Conservation (phyloP, 2,329 filamentous ascomycete species). For the Aspergillus aculeatinus region DNA sequence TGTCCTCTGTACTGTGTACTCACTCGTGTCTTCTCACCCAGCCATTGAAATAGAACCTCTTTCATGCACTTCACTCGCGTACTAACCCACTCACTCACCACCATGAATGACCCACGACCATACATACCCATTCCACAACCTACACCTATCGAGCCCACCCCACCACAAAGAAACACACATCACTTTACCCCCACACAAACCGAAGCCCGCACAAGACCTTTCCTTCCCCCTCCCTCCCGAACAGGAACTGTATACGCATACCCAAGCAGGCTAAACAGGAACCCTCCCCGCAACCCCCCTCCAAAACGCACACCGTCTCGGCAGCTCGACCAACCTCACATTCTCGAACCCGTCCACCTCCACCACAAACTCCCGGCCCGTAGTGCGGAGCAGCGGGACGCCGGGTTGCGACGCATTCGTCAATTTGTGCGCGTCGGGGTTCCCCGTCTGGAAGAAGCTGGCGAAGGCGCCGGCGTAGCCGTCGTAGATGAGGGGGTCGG, state of each 20-base stretch:
- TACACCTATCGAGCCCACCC: too few relatives aligned
- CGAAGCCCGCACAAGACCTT: too few relatives aligned
- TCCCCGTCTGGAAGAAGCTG: slow-evolving; percentile 59
- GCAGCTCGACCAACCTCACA: slow-evolving; percentile 40
- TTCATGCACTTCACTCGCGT: not conserved
- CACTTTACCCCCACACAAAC: not conserved
- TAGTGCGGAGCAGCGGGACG: slow-evolving; percentile 46
- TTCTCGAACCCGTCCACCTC: slow-evolving; percentile 46
- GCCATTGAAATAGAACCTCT: too few relatives aligned
- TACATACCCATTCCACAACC: too few relatives aligned
- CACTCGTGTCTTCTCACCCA: too few relatives aligned
- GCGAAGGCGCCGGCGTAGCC: slow-evolving; percentile 61
- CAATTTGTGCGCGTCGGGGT: slow-evolving; percentile 59
- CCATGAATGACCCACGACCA: too few relatives aligned
- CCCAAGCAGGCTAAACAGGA: slow-evolving; percentile 40
- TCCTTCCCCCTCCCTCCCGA: too few relatives aligned
- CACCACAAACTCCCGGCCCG: slow-evolving; percentile 54
- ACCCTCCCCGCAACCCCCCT: slow-evolving; percentile 46
- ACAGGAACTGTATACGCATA: not conserved
- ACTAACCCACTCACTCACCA: not conserved
- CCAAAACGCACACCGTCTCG: slow-evolving; percentile 57
- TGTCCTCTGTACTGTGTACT: too few relatives aligned
- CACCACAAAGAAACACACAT: not conserved
- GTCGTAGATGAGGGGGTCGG: slow-evolving; percentile 55
- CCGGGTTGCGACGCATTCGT: slow-evolving; percentile 43